Evolutionary conservation across 2,329 filamentous ascomycete genomes (phyloP).

Genomic region (Didymella exigua): DNA sequence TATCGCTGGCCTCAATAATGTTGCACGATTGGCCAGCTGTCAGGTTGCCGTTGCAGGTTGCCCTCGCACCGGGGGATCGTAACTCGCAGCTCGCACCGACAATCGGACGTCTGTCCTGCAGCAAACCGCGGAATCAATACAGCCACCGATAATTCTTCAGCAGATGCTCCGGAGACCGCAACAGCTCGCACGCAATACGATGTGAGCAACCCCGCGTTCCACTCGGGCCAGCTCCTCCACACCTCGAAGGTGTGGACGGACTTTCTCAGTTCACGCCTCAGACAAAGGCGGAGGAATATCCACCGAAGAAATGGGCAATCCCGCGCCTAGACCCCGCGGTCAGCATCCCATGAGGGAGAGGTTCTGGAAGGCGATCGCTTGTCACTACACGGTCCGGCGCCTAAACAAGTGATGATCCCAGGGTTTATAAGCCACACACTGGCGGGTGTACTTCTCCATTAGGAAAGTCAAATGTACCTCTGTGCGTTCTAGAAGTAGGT

Average conservation of each 20-base stretch:
- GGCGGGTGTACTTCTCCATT: conserved; percentile 6
- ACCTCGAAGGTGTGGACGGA: conserved; percentile 3
- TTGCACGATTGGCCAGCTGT: conserved; percentile 15
- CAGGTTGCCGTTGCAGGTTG: conserved; percentile 12
- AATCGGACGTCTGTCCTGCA: conserved; percentile 6
- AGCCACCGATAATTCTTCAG: conserved; percentile 10
- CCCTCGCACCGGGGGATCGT: conserved; percentile 2
- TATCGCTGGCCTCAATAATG: conserved; percentile 6
- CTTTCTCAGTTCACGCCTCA: conserved; percentile 6
- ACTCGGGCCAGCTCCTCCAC: not conserved
- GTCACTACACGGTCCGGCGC: conserved; percentile 6
- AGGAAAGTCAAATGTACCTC: conserved; percentile 9
- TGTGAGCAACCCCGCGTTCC: not conserved
- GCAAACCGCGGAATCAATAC: conserved; percentile 7
- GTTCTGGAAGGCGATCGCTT: conserved; percentile 15
- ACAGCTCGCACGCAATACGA: not conserved
- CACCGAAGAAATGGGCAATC: conserved; percentile 11
- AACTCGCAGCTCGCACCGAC: conserved; percentile 15
- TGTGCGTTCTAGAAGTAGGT: conserved; percentile 16
- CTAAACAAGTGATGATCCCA: conserved; percentile 13
- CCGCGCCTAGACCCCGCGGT: conserved; percentile 14
- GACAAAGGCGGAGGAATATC: conserved; percentile 14
- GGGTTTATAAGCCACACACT: conserved; percentile 13
- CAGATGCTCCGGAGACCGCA: conserved; percentile 1
- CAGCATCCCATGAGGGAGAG: conserved; percentile 13